Evolutionary conservation across 306 rosid genomes (phyloP).

Genomic region (Canavalia ensiformis): DNA sequence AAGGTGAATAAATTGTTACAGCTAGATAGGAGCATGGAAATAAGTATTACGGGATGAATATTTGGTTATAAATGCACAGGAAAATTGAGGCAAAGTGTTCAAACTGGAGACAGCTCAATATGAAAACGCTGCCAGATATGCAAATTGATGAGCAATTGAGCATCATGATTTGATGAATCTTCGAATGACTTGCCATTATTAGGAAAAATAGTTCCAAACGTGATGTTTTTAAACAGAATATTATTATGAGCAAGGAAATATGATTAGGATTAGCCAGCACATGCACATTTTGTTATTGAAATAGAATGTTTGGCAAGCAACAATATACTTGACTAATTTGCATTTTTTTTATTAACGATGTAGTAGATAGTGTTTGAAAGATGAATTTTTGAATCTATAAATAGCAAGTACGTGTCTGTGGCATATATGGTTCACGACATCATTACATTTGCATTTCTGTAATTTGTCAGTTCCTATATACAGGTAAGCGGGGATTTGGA

Average conservation of each 20-base stretch:
- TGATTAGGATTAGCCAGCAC: neutral
- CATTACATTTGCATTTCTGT: slow-evolving; percentile 29
- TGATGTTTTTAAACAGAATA: neutral
- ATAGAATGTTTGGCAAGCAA: neutral
- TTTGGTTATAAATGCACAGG: neutral
- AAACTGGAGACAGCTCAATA: slow-evolving; percentile 5
- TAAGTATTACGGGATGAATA: neutral
- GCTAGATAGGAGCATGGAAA: neutral
- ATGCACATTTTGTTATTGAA: neutral
- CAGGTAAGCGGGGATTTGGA: slow-evolving; percentile 1
- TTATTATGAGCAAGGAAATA: neutral
- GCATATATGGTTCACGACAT: neutral
- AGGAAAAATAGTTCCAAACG: neutral
- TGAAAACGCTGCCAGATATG: slow-evolving; percentile 16
- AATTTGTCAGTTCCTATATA: slow-evolving; percentile 11
- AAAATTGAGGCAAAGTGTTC: neutral
- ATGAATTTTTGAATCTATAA: neutral
- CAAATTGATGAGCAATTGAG: neutral
- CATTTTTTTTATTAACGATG: neutral
- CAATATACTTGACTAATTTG: neutral
- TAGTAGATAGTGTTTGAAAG: neutral
- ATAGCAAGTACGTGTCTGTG: neutral
- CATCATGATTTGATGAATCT: neutral
- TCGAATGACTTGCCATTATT: neutral
- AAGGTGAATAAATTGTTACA: neutral